Conservation (phyloP, 2,329 filamentous ascomycete species). For the Chaetomium sp. region DNA sequence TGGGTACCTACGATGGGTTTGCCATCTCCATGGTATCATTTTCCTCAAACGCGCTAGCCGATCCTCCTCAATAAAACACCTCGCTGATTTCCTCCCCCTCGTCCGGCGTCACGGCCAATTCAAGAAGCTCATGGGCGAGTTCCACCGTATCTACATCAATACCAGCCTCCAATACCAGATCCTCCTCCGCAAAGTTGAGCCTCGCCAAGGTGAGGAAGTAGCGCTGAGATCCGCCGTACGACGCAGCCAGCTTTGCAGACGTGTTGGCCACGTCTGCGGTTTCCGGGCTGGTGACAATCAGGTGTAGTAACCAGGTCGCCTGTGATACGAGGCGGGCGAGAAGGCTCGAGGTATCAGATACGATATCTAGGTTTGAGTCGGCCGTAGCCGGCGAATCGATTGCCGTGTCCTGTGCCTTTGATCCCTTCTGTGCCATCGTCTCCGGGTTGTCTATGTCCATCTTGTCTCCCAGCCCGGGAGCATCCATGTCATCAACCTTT, state of each 20-base stretch:
- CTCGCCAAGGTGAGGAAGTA: constrained; percentile 75
- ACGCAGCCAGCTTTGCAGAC: constrained; percentile 61
- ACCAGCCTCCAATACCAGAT: constrained; percentile 66
- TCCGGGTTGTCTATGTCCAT: constrained; percentile 9
- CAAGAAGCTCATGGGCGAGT: constrained; percentile 73
- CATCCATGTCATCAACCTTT: neutral
- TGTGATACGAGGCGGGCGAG: constrained; percentile 44
- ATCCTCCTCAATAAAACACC: constrained; percentile 27
- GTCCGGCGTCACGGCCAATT: constrained; percentile 74
- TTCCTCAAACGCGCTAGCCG: neutral
- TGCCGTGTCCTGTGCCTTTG: neutral
- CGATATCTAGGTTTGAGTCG: constrained; percentile 12
- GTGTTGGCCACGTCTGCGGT: constrained; percentile 51
- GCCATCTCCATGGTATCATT: neutral
- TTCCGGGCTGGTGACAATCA: constrained; percentile 42
- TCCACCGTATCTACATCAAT: constrained; percentile 74
- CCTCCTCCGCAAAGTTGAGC: constrained; percentile 77
- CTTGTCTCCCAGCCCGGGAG: neutral
- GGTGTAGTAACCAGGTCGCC: constrained; percentile 45
- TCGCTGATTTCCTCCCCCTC: constrained; percentile 41
- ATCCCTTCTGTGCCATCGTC: neutral
- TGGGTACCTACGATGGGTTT: no score
- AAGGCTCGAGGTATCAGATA: constrained; percentile 18
- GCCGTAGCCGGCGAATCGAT: neutral
- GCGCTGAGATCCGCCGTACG: constrained; percentile 70